Base-by-base conservation (phyloP, 345 rosid genomes). In the Rhodamnia argentea region DNA sequence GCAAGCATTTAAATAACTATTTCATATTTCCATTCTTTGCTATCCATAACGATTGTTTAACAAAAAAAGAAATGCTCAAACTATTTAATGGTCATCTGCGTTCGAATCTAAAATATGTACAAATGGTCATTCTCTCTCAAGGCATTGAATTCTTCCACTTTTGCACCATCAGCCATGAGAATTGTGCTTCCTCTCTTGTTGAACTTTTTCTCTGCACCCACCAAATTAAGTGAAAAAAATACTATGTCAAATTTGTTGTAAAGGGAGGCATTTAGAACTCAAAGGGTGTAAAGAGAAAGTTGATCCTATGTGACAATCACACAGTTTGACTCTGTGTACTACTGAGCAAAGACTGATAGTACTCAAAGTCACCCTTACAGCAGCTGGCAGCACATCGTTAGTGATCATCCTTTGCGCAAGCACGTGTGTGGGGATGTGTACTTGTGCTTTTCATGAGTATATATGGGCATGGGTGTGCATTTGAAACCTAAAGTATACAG, bases 51-150 rank as follows among this genome's bases (percentile, higher is more conserved):
- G 29, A 83, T 83, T 70, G 42, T 82, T 44, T 82, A 59, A 18
- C 54, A 52, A 29, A 26, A 76, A 47, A 18, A 5, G 62, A 75
- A 37, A 37, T 37, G 47, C 47, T 22, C 32, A 42, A 70, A 70
- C 13, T 37, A 70, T 70, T 24, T 82, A 5, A 82, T 6, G 98
- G 96, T 95, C 83, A 88, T 76, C 51, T 42, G 12, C 57, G 78
- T 54, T 40, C 20, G 27, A 55, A 14, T 86, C 92, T 83, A 94
- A 84, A 94, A 91, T 83, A 95, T 94, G 87, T 88, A 94, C 89
- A 97, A 88, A 87, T 92, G 98, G 88, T 94, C 99, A 42, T 94
- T 90, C 82, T 97, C 98, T 91, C 99, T 89, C 78, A 95, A 85
- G 85, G 92, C 95, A 91, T 88, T 90, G 55, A 96, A 53, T 37